Evolutionary conservation across 192 early-diverging fungal genomes (phyloP), one percentile per base, ranked within the genome.

Genomic region (Chytriomyces confervae): DNA sequence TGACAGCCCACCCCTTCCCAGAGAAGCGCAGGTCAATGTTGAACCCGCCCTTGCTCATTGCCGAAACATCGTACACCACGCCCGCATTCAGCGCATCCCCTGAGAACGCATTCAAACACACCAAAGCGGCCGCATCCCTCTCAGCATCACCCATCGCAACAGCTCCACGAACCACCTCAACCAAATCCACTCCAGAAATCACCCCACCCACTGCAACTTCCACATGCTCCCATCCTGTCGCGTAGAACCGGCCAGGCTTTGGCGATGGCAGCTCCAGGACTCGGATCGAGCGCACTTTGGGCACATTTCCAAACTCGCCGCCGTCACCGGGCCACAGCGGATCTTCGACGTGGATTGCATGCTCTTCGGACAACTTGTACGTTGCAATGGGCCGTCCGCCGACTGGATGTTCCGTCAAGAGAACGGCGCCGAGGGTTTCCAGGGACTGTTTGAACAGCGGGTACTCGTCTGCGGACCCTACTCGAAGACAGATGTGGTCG

Each of bases 401-500:
- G 60, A 78, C 64, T 20, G 23, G 13, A 16, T 66, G 11, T 45
- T 78, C 77, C 23, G 57, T 45, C 53, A 78, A 68, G 7, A 70
- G 66, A 10, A 44, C 16, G 24, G 50, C 50, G 24, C 67, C 57
- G 65, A 69, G 46, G 63, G 66, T 18, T 8, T 47, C n/a, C n/a
- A 76, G 50, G 11, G n/a, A 47, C 5, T 11, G 11, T 6, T 24
- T 27, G 66, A n/a, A 68, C 20, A 18, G 16, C 16, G n/a, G 20
- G 67, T 78, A 70, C 46, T 70, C 67, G 23, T n/a, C 53, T 8
- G 43, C 13, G 50, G 66, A 71, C 29, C 29, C 51, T 43, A 60
- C 67, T n/a, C 77, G 77, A 46, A 78, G 23, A 62, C 77, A 78
- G 48, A 71, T 6, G 51, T 78, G 77, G 68, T 78, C 77, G 24